These are phyloP conservation scores for Aspergillus oerlinghausenensis DNA, from an alignment of 2,329 filamentous ascomycete species.

Conservation along the genomic window DNA sequence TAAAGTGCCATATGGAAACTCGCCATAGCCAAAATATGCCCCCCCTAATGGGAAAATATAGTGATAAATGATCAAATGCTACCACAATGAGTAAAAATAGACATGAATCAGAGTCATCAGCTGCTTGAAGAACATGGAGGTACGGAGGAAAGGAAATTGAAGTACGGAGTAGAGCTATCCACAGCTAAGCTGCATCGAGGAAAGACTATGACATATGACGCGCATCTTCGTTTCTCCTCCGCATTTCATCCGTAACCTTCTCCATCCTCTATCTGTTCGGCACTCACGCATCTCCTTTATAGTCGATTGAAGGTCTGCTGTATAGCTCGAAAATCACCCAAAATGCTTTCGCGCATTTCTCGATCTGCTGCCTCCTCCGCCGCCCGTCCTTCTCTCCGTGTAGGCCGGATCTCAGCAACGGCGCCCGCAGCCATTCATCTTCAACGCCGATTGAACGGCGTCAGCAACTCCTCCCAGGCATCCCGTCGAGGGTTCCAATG, in stretches of 20 bases:
- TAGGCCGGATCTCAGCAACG: slow-evolving; percentile 13
- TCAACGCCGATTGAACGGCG: slow-evolving; percentile 8
- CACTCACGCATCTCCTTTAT: neutral
- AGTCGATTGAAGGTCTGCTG: neutral
- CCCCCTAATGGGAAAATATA: neutral
- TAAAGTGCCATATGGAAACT: neutral
- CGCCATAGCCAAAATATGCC: neutral
- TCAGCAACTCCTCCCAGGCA: slow-evolving; percentile 7
- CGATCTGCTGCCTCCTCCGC: slow-evolving; percentile 30
- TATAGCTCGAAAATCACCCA: neutral
- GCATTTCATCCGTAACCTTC: neutral
- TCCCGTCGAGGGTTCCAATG: slow-evolving; percentile 31
- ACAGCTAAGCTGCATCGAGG: neutral
- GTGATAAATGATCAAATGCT: neutral
- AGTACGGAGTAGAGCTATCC: neutral
- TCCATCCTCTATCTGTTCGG: neutral
- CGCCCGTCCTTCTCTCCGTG: slow-evolving; percentile 18
- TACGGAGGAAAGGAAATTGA: neutral
- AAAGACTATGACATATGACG: slow-evolving; percentile 6
- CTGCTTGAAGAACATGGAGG: neutral
- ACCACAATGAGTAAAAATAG: neutral
- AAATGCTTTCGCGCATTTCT: slow-evolving; percentile 41
- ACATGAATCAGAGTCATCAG: neutral
- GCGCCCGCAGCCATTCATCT: slow-evolving; percentile 9
- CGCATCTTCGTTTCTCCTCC: neutral